A percentile compares a stretch with the other conserved stretches of the same genome.
Evolutionary conservation across 352 stramenopile genomes (phyloP).

Genomic region (Globisporangium heterothallicum): DNA sequence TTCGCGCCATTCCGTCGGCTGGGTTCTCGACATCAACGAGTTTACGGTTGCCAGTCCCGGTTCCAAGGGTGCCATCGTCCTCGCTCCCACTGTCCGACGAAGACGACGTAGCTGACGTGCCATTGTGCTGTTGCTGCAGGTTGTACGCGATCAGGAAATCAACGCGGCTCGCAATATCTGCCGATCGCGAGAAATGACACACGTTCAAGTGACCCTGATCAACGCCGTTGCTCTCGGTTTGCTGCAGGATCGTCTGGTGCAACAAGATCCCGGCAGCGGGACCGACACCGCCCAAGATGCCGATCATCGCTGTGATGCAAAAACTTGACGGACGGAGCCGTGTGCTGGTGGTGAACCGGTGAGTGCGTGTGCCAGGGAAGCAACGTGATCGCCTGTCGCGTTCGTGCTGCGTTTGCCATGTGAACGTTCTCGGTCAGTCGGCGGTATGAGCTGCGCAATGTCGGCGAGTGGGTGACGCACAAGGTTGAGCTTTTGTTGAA

Average conservation of each 20-base stretch:
- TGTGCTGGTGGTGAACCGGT: too few species aligned
- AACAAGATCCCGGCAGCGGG: slow-evolving; percentile 43
- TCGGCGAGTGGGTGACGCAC: too few species aligned
- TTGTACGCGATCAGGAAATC: slow-evolving; percentile 20
- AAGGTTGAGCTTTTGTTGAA: too few species aligned
- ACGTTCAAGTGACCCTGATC: slow-evolving; percentile 48
- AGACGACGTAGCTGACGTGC: neutral
- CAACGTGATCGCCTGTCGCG: too few species aligned
- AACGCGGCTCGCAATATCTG: slow-evolving; percentile 32
- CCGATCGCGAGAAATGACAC: slow-evolving; percentile 39
- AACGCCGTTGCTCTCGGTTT: slow-evolving; percentile 37
- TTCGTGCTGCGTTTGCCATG: too few species aligned
- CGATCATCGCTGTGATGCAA: slow-evolving; percentile 20
- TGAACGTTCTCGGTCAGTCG: neutral
- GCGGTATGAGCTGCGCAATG: neutral
- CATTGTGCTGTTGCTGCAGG: neutral
- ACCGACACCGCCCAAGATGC: slow-evolving; percentile 42
- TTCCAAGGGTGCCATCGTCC: too few species aligned
- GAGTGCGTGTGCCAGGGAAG: too few species aligned
- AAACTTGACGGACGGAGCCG: neutral
- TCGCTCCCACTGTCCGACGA: neutral
- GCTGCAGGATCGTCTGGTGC: slow-evolving; percentile 46
- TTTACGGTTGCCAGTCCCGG: too few species aligned
- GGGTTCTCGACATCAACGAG: slow-evolving; percentile 26
- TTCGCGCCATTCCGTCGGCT: slow-evolving; percentile 40